Evolutionary conservation across 257 asterid genomes (phyloP), one percentile per base, ranked within the genome.

Genomic region (Plantago elongata): DNA sequence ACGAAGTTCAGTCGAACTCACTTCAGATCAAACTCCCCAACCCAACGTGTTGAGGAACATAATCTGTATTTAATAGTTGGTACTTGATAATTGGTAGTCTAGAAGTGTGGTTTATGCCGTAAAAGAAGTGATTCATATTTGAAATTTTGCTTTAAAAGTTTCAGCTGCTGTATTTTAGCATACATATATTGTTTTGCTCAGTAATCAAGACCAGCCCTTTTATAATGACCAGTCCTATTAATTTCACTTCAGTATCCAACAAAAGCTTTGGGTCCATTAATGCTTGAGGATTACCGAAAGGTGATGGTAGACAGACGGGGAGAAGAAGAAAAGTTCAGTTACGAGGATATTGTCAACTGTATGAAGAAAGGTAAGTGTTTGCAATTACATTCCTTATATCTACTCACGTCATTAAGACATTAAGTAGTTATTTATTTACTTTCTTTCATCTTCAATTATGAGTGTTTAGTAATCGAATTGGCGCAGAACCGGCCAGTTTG

Each of bases 261-360:
- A 42, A 92, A 92, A 75, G 98, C 98, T 47, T 75, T 92, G 78
- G 96, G 84, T 45, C 97, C 98, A 6, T 57, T 84, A 42, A 83
- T 86, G 95, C 86, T 92, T 38, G 95, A 89, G 79, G 98, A 92
- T 73, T 78, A 86, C 70, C 80, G 97, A 13, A 89, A 83, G 67
- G 85, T 91, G 62, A 81, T 84, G 93, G 87, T 86, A 67, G 98
- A 86, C 47, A 79, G 89, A 77, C 76, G 88, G 65, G 97, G 95
- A 73, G 95, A 88, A 76, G 74, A 75, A 65, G 95, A 83, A 72
- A 92, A 75, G 60, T 92, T 92, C 75, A 92, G 73, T 62, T 70
- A 81, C 51, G 83, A 86, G 70, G 65, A 92, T 76, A 92, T 92
- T 66, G 61, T 27, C 68, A 78, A 89, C 17, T 92, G 98, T 69